phyloP scores from a whole-genome alignment of 805 yeast species.

The Scheffersomyces lignosus region DNA sequence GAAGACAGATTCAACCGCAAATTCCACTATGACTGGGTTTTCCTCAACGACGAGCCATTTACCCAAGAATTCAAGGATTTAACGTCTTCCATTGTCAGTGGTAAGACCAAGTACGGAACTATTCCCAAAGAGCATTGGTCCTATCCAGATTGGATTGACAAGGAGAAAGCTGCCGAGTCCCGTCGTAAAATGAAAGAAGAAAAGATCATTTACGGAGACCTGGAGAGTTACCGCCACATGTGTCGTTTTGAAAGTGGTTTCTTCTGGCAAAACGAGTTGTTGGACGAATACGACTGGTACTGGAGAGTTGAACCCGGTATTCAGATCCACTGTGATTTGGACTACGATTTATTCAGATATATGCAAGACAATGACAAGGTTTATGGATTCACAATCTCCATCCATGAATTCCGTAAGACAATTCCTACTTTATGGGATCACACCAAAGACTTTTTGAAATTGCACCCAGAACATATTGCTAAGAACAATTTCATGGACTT shows the following conservation, averaged over 20 bases:
- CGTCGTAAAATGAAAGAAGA: slow-evolving; percentile 59
- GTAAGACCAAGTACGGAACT: slow-evolving; percentile 72
- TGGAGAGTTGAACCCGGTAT: slow-evolving; percentile 95
- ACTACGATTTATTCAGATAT: slow-evolving; percentile 80
- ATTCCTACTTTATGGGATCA: slow-evolving; percentile 83
- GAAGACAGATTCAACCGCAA: slow-evolving; percentile 87
- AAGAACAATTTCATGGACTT: slow-evolving; percentile 68
- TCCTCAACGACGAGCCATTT: slow-evolving; percentile 85
- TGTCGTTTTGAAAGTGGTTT: slow-evolving; percentile 90
- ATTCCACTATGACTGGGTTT: slow-evolving; percentile 92
- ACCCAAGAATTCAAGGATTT: slow-evolving; percentile 75
- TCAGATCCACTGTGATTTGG: slow-evolving; percentile 76
- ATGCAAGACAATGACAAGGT: slow-evolving; percentile 74
- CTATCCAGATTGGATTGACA: slow-evolving; percentile 80
- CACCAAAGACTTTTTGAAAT: slow-evolving; percentile 63
- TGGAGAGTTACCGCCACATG: slow-evolving; percentile 84
- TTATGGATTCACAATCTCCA: slow-evolving; percentile 84
- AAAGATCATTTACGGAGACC: slow-evolving; percentile 69
- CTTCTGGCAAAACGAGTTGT: slow-evolving; percentile 72
- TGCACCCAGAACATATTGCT: slow-evolving; percentile 60
- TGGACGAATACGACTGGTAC: slow-evolving; percentile 79
- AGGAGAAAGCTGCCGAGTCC: slow-evolving; percentile 63
- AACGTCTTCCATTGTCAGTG: slow-evolving; percentile 75
- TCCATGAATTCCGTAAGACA: slow-evolving; percentile 81
- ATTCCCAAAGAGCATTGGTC: slow-evolving; percentile 86